These are phyloP conservation scores for Cladobotryum protrusum DNA, from an alignment of 2,329 filamentous ascomycete species.

Conservation along the genomic window DNA sequence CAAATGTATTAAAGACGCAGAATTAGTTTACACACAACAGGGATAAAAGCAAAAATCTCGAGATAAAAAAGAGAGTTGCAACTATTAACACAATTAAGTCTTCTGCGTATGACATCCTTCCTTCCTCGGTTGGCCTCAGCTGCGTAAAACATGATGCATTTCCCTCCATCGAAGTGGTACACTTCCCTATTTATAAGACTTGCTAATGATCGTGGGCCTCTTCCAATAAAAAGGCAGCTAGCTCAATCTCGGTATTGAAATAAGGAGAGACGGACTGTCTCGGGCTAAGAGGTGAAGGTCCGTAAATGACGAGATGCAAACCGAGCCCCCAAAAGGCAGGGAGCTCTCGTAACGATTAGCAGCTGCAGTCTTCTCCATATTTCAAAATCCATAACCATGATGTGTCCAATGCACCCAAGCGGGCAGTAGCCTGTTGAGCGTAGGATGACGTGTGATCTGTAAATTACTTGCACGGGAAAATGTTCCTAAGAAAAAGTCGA, in stretches of 20 bases:
- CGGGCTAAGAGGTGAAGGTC: conserved; percentile 12
- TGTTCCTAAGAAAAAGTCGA: conserved; percentile 41
- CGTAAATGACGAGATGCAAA: conserved; percentile 21
- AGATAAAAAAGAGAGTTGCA: conserved; percentile 12
- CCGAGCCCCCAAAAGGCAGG: conserved; percentile 11
- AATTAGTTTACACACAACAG: neutral
- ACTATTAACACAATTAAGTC: conserved; percentile 12
- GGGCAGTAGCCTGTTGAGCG: conserved; percentile 43
- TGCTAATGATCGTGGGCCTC: conserved; percentile 2
- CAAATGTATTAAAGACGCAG: neutral
- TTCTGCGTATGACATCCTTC: conserved; percentile 5
- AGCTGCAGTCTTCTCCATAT: conserved; percentile 36
- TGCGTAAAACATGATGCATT: conserved; percentile 14
- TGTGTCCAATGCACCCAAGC: conserved; percentile 52
- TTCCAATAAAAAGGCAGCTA: conserved; percentile 5
- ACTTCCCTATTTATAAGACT: conserved; percentile 2
- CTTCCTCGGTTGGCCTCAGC: conserved; percentile 1
- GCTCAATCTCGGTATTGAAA: conserved; percentile 1
- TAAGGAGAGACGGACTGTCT: conserved; percentile 2
- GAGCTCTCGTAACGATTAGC: conserved; percentile 18
- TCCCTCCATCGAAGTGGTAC: conserved; percentile 8
- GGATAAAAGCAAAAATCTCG: conserved; percentile 10
- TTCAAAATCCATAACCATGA: conserved; percentile 56
- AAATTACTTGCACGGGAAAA: conserved; percentile 48
- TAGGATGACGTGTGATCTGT: conserved; percentile 54